A percentile compares a stretch with the other conserved stretches of the same genome.
Evolutionary conservation across 2,329 filamentous ascomycete genomes (phyloP).

Genomic region (Fusarium compactum): DNA sequence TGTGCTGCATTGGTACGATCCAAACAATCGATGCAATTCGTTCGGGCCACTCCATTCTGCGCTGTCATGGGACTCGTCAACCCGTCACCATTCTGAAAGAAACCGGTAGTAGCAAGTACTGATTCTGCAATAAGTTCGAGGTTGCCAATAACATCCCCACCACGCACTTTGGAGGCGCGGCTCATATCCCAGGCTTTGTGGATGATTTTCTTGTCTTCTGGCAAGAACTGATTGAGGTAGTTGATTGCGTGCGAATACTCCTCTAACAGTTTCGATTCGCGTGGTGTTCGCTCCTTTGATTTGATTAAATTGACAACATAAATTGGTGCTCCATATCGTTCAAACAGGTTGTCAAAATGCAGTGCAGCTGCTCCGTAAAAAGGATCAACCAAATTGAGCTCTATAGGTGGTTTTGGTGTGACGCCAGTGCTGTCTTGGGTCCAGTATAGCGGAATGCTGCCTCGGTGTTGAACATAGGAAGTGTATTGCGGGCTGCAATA

Average conservation of each 20-base stretch:
- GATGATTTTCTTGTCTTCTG: conserved; percentile 84
- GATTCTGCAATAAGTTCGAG: conserved; percentile 91
- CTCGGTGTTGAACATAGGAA: conserved; percentile 95
- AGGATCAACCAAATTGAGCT: conserved; percentile 93
- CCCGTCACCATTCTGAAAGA: conserved; percentile 92
- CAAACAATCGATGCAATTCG: conserved; percentile 97
- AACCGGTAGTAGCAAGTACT: conserved; percentile 86
- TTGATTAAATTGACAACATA: conserved; percentile 95
- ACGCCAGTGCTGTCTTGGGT: conserved; percentile 96
- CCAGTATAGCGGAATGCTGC: conserved; percentile 97
- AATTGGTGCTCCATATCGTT: conserved; percentile 90
- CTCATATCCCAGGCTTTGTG: conserved; percentile 99
- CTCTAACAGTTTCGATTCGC: conserved; percentile 89
- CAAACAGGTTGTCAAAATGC: conserved; percentile 95
- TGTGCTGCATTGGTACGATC: conserved; percentile 98
- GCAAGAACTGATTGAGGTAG: conserved; percentile 95
- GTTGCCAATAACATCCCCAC: conserved; percentile 93
- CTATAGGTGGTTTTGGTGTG: conserved; percentile 94
- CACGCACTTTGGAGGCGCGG: conserved; percentile 88
- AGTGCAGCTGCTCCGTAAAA: conserved; percentile 94
- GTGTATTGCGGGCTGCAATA: conserved; percentile 93
- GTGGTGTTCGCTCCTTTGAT: conserved; percentile 84
- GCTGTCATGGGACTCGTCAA: conserved; percentile 72
- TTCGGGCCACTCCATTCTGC: conserved; percentile 93
- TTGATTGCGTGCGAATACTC: conserved; percentile 89